A percentile compares a stretch with the other conserved stretches of the same genome.
These are phyloP conservation scores for Salix viminalis DNA, from an alignment of 345 rosid genomes.

Conservation along the genomic window DNA sequence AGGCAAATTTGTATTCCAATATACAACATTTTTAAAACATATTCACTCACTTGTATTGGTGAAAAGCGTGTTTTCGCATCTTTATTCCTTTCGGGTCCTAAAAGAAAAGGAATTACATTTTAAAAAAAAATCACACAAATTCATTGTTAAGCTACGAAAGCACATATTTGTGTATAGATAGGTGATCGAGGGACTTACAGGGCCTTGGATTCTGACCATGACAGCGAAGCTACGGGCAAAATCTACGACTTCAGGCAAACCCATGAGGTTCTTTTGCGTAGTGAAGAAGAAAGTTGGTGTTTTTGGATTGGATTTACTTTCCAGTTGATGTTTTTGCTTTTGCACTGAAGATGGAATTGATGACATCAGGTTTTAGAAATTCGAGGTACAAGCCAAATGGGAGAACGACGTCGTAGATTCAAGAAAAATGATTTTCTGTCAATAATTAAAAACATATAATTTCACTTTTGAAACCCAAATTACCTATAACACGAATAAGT, in stretches of 20 bases:
- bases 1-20: not conserved
- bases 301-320: not conserved
- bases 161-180: not conserved
- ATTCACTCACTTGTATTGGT: slow-evolving; percentile 62
- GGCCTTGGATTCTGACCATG: slow-evolving; percentile 80
- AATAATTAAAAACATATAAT: too few relatives aligned
- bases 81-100: slow-evolving; percentile 91
- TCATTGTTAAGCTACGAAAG: not conserved
- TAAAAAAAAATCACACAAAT: not conserved
- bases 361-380: not conserved
- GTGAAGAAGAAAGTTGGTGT: not conserved
- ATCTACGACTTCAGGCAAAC: slow-evolving; percentile 45
- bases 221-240: slow-evolving; percentile 55
- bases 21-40: not conserved
- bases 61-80: slow-evolving; percentile 93
- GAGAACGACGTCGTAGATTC: slow-evolving; percentile 6
- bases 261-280: slow-evolving; percentile 34
- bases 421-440: not conserved
- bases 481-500: too few relatives aligned
- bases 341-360: not conserved
- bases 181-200: slow-evolving; percentile 42
- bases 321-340: not conserved
- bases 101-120: not conserved
- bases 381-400: not conserved
- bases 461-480: too few relatives aligned